Conservation (phyloP, 225 moss, liverwort and hornwort genomes). For the Pseudoscleropodium purum region DNA sequence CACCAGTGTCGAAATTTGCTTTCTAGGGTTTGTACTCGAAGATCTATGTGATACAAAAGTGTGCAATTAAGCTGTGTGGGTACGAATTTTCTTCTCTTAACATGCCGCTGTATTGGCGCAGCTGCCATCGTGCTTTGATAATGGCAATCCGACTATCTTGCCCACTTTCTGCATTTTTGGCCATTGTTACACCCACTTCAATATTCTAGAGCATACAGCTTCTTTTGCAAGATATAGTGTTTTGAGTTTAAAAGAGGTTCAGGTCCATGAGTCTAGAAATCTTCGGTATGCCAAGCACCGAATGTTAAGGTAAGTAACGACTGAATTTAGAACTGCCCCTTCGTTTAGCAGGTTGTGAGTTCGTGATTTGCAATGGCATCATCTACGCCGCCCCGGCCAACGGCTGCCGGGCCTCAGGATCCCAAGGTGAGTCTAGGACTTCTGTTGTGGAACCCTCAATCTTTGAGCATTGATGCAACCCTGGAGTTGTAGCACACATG, state of each 20-base stretch:
- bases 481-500: neutral
- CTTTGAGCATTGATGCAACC: neutral
- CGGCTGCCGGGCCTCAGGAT: constrained; percentile 29
- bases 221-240: neutral
- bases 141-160: neutral
- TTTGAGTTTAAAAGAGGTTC: neutral
- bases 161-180: neutral
- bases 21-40: neutral
- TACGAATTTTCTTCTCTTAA: neutral
- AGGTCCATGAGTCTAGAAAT: neutral
- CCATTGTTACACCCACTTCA: neutral
- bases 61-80: neutral
- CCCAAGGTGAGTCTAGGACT: constrained; percentile 5
- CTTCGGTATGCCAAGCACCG: neutral
- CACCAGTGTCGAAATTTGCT: neutral
- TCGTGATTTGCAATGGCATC: constrained; percentile 17
- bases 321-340: neutral
- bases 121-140: neutral
- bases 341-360: constrained; percentile 5
- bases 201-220: neutral
- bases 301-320: neutral
- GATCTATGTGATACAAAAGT: neutral
- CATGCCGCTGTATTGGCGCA: neutral
- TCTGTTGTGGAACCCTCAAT: neutral
- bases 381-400: constrained; percentile 14